phyloP scores from a whole-genome alignment of 441 rosid species.

The Eruca vesicaria region DNA sequence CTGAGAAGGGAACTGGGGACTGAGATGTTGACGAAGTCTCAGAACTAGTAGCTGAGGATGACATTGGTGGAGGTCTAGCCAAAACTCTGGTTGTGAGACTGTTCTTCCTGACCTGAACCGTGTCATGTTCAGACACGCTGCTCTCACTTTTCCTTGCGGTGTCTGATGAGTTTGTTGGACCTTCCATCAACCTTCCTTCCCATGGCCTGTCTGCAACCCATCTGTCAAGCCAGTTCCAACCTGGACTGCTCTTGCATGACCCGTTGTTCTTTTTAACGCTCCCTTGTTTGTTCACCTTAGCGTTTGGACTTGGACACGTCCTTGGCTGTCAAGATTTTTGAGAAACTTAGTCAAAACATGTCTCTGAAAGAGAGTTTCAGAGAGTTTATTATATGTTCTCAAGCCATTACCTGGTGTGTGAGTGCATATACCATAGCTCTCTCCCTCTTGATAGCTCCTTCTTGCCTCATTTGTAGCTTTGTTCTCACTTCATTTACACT shows the following conservation, averaged over 20 bases:
- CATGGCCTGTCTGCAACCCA: conserved; percentile 86
- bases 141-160: conserved; percentile 27
- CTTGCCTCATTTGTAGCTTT: conserved; percentile 64
- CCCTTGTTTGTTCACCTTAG: conserved; percentile 44
- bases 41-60: conserved; percentile 74
- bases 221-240: conserved; percentile 67
- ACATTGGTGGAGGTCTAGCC: conserved; percentile 54
- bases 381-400: neutral
- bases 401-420: conserved; percentile 56
- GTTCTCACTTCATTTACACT: conserved; percentile 60
- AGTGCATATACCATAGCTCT: conserved; percentile 70
- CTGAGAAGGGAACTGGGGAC: conserved; percentile 56
- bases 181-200: conserved; percentile 61
- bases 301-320: conserved; percentile 53
- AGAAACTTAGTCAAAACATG: neutral
- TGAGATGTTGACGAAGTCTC: conserved; percentile 61
- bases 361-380: neutral
- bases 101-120: conserved; percentile 66
- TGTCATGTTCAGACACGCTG: conserved; percentile 29
- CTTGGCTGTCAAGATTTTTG: conserved; percentile 42
- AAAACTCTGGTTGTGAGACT: conserved; percentile 66
- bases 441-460: conserved; percentile 78
- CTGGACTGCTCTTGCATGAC: conserved; percentile 43
- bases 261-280: conserved; percentile 41
- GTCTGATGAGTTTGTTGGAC: conserved; percentile 31